Evolutionary conservation across 768 basidiomycete genomes (phyloP).

Genomic region (Rhizopogon vulgaris): DNA sequence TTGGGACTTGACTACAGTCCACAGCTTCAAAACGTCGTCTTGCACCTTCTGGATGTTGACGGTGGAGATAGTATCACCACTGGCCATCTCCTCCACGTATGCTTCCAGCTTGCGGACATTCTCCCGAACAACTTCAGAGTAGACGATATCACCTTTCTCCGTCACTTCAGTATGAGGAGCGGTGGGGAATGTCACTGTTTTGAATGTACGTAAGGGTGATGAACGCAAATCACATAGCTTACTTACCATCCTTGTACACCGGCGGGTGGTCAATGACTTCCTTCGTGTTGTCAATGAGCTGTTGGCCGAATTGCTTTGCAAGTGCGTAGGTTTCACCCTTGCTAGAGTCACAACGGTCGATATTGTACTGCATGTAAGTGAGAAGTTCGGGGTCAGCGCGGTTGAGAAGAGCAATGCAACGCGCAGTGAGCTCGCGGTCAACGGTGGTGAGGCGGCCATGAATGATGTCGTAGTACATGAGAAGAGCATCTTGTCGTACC

Average conservation of each 20-base stretch:
- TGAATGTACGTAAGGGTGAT: constrained; percentile 3
- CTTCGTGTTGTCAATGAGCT: constrained; percentile 88
- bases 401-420: constrained; percentile 96
- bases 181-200: constrained; percentile 91
- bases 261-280: constrained; percentile 82
- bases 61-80: constrained; percentile 78
- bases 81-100: constrained; percentile 98
- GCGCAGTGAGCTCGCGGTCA: constrained; percentile 93
- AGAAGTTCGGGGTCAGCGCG: constrained; percentile 90
- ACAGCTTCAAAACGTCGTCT: constrained; percentile 92
- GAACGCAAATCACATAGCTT: not conserved
- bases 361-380: constrained; percentile 94
- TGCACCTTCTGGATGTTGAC: constrained; percentile 98
- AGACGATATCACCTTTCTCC: constrained; percentile 89
- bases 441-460: constrained; percentile 91
- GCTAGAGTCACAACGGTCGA: constrained; percentile 72
- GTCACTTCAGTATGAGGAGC: constrained; percentile 94
- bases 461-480: constrained; percentile 99
- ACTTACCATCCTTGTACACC: constrained; percentile 90
- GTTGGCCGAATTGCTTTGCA: constrained; percentile 96
- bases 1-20: constrained; percentile 95
- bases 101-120: constrained; percentile 97
- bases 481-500: constrained; percentile 93
- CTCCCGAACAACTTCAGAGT: constrained; percentile 91
- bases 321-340: constrained; percentile 89